Evolutionary conservation across 2,329 filamentous ascomycete species (phyloP).

Genomic region (Fusarium sambucinum): DNA sequence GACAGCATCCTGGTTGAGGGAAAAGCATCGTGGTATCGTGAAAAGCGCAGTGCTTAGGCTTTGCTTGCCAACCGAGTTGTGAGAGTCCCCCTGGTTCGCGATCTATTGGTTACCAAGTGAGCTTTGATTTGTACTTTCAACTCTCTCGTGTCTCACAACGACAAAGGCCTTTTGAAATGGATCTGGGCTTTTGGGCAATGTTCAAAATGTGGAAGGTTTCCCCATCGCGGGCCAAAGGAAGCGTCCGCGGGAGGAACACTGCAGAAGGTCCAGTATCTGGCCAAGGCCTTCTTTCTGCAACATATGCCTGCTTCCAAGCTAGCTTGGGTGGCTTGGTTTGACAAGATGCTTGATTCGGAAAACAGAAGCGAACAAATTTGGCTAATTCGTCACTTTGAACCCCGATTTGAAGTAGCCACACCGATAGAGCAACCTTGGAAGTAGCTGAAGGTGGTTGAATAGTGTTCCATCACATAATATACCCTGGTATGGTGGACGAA

Average conservation of each 20-base stretch:
- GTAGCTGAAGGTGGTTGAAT: constrained; percentile 12
- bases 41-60: background rate
- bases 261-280: constrained; percentile 29
- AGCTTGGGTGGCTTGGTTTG: constrained; percentile 31
- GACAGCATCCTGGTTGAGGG: background rate
- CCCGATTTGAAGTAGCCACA: constrained; percentile 32
- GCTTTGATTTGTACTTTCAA: constrained; percentile 32
- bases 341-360: constrained; percentile 53
- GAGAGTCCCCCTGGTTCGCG: constrained; percentile 2
- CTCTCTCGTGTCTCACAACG: constrained; percentile 35
- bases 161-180: constrained; percentile 13
- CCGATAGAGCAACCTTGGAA: constrained; percentile 19
- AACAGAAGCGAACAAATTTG: constrained; percentile 57
- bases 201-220: constrained; percentile 9
- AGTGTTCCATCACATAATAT: background rate
- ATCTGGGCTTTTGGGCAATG: background rate
- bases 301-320: constrained; percentile 17
- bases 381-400: constrained; percentile 37
- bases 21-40: background rate
- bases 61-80: constrained; percentile 16
- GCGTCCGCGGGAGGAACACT: constrained; percentile 37
- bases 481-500: background rate
- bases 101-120: constrained; percentile 46
- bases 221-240: constrained; percentile 37
- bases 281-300: constrained; percentile 25